These are phyloP conservation scores for Macroventuria anomochaeta DNA, from an alignment of 2,329 filamentous ascomycete genomes.

Conservation along the genomic window DNA sequence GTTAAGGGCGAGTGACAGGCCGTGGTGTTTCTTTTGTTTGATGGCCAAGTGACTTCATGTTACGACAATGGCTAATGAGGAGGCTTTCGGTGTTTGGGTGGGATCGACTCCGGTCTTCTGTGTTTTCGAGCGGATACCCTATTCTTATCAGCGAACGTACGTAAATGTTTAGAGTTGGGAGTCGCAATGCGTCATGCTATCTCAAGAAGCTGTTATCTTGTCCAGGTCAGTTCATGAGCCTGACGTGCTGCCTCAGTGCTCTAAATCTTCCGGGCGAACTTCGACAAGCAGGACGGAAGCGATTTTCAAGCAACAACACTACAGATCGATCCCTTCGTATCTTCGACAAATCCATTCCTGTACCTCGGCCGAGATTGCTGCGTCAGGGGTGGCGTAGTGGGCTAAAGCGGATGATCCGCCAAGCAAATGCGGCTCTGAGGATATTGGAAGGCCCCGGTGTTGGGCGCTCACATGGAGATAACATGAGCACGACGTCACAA, in stretches of 20 bases:
- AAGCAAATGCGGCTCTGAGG: conserved; percentile 6
- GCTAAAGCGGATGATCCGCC: conserved; percentile 9
- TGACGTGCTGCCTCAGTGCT: neutral
- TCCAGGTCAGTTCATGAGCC: neutral
- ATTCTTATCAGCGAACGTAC: conserved; percentile 4
- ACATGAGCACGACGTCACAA: neutral
- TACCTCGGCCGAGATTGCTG: conserved; percentile 7
- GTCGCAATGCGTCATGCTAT: neutral
- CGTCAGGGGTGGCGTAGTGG: conserved; percentile 3
- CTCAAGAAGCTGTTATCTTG: neutral
- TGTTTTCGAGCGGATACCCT: conserved; percentile 17
- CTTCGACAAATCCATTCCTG: neutral
- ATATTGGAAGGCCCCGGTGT: neutral
- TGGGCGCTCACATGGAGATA: conserved; percentile 1
- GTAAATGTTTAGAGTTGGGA: neutral
- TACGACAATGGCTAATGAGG: conserved; percentile 5
- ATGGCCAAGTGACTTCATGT: neutral
- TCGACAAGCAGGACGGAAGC: neutral
- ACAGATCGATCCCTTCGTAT: neutral
- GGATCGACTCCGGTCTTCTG: neutral
- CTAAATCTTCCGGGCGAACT: neutral
- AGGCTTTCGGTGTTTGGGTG: neutral
- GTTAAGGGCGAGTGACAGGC: neutral
- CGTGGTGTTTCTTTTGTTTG: neutral
- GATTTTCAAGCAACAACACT: neutral